phyloP scores from a whole-genome alignment of 1,284 basidiomycete species.

The Tilletiaria anomala region DNA sequence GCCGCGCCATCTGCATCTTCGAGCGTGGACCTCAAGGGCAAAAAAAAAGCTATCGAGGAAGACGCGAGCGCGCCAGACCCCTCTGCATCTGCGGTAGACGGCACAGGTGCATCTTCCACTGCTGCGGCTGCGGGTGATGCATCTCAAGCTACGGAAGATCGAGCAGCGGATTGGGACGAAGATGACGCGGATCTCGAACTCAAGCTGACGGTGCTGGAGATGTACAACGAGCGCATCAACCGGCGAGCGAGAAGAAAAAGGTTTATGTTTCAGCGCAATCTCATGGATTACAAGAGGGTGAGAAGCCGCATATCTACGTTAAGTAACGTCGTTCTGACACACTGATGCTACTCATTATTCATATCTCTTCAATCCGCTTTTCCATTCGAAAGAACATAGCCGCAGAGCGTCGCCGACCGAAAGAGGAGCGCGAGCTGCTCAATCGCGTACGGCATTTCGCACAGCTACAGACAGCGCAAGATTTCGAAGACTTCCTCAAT shows the following conservation, averaged over 20 bases:
- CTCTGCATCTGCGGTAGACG: too few relatives aligned
- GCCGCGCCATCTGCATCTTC: not conserved
- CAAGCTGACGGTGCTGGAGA: conserved; percentile 77
- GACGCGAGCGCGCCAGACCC: too few relatives aligned
- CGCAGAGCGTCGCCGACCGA: conserved; percentile 71
- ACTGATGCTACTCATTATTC: not conserved
- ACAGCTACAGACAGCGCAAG: conserved; percentile 74
- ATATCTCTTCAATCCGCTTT: not conserved
- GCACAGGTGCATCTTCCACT: not conserved
- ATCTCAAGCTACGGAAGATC: too few relatives aligned
- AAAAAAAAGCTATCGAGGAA: too few relatives aligned
- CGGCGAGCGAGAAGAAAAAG: conserved; percentile 73
- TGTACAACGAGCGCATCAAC: conserved; percentile 82
- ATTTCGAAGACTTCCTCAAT: conserved; percentile 75
- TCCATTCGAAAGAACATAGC: conserved; percentile 57
- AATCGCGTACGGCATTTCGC: conserved; percentile 77
- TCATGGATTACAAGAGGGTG: conserved; percentile 88
- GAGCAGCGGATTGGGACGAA: conserved; percentile 49
- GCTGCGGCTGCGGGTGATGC: not conserved
- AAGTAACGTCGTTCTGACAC: too few relatives aligned
- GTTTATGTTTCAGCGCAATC: conserved; percentile 80
- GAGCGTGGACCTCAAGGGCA: too few relatives aligned
- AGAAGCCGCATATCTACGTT: conserved; percentile 9
- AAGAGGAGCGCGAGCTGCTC: conserved; percentile 81
- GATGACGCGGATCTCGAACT: conserved; percentile 65